These are phyloP conservation scores for Darksidea phi DNA, from an alignment of 495 filamentous ascomycete genomes.

Conservation along the genomic window DNA sequence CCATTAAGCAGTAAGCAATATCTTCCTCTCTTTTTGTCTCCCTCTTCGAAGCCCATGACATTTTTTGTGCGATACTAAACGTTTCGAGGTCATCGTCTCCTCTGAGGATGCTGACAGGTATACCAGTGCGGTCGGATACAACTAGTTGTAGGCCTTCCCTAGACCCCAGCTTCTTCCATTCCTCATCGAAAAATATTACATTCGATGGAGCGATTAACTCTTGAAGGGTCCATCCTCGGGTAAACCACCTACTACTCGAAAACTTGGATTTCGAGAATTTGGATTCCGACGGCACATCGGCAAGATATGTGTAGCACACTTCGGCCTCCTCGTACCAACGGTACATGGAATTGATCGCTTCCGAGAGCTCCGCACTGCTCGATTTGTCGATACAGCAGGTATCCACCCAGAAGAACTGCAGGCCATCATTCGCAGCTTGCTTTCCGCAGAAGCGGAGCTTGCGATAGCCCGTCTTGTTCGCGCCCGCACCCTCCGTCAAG, in stretches of 20 bases:
- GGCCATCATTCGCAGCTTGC: background rate
- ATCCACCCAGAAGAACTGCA: constrained; percentile 9
- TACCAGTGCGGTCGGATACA: background rate
- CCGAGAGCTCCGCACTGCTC: background rate
- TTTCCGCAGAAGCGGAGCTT: background rate
- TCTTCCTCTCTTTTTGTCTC: constrained; percentile 23
- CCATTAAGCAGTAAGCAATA: constrained; percentile 30
- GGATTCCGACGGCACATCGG: constrained; percentile 9
- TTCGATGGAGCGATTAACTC: constrained; percentile 27
- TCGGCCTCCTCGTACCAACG: constrained; percentile 19
- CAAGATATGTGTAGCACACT: constrained; percentile 22
- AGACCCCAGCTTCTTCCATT: background rate
- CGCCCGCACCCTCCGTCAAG: background rate
- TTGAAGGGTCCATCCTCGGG: constrained; percentile 33
- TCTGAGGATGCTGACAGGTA: background rate
- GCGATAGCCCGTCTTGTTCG: background rate
- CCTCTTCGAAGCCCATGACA: constrained; percentile 27
- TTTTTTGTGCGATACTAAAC: constrained; percentile 20
- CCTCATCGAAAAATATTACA: constrained; percentile 15
- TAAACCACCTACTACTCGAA: constrained; percentile 25
- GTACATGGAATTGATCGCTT: constrained; percentile 22
- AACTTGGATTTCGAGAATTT: constrained; percentile 1
- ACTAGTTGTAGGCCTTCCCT: no score
- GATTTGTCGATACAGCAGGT: background rate
- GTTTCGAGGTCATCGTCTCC: background rate